Percentiles rank a stretch among this genome's conserved stretches.
phyloP scores from a whole-genome alignment of 352 stramenopile species.

The Phytophthora capsici region DNA sequence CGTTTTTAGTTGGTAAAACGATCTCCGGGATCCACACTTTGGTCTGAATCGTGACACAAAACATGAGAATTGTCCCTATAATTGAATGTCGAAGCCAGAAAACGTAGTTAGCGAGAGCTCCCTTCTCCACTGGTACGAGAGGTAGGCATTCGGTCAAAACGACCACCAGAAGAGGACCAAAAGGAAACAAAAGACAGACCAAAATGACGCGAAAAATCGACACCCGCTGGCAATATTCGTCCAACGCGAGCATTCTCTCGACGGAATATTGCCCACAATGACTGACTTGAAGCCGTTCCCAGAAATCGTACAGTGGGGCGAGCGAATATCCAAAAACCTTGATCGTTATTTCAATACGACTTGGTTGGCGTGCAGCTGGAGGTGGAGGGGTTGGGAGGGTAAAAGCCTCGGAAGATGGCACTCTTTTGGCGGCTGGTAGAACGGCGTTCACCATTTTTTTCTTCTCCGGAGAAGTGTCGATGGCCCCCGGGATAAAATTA shows the following conservation, averaged over 20 bases:
- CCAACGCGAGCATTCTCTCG: constrained; percentile 29
- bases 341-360: neutral
- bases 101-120: constrained; percentile 15
- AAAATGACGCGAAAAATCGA: constrained; percentile 10
- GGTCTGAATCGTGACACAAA: constrained; percentile 18
- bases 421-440: too few relatives aligned
- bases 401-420: too few relatives aligned
- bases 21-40: constrained; percentile 35
- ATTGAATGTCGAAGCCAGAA: constrained; percentile 38
- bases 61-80: constrained; percentile 11
- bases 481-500: neutral
- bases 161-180: constrained; percentile 17
- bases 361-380: neutral
- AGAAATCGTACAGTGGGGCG: constrained; percentile 17
- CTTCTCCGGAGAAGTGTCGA: constrained; percentile 19
- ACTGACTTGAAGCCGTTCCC: constrained; percentile 34
- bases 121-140: constrained; percentile 10
- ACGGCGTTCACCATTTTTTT: neutral
- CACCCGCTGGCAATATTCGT: constrained; percentile 32
- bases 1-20: constrained; percentile 15
- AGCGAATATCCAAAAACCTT: constrained; percentile 12
- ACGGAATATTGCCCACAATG: constrained; percentile 39
- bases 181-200: constrained; percentile 25
- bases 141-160: constrained; percentile 20
- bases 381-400: too few relatives aligned